A percentile compares a stretch with the other conserved stretches of the same genome.
Conservation (phyloP, 2,329 filamentous ascomycete species). For the Calonectria hongkongensis region DNA sequence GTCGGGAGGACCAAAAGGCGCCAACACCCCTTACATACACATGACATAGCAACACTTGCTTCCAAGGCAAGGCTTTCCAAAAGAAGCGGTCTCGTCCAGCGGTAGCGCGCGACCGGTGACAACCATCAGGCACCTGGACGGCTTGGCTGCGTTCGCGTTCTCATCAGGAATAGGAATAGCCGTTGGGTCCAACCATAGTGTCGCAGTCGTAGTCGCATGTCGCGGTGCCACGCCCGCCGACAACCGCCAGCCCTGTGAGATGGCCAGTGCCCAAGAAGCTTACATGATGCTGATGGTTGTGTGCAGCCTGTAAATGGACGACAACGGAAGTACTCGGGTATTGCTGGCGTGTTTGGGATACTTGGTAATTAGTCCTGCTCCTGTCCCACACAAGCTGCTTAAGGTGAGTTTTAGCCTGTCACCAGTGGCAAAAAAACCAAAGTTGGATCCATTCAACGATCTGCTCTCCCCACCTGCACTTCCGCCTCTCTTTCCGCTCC, state of each 20-base stretch:
- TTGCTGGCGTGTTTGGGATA: conserved; percentile 24
- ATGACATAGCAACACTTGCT: conserved; percentile 6
- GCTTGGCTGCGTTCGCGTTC: conserved; percentile 12
- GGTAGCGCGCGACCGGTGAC: conserved; percentile 17
- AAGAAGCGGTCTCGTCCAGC: conserved; percentile 8
- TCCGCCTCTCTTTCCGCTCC: conserved; percentile 37
- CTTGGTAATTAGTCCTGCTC: conserved; percentile 22
- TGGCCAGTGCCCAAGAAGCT: conserved; percentile 21
- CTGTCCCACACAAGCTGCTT: conserved; percentile 28
- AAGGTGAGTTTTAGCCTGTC: conserved; percentile 28
- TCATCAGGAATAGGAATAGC: conserved; percentile 18
- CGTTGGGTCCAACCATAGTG: conserved; percentile 4
- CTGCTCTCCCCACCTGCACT: conserved; percentile 37
- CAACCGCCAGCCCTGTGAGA: conserved; percentile 20
- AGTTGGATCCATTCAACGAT: conserved; percentile 31
- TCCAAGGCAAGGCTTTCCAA: conserved; percentile 1
- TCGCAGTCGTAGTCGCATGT: conserved; percentile 11
- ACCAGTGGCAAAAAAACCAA: conserved; percentile 43
- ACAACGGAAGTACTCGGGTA: conserved; percentile 12
- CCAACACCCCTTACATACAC: conserved; percentile 9
- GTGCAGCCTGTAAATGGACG: too few relatives aligned
- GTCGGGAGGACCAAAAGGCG: conserved; percentile 14
- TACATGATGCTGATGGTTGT: conserved; percentile 25
- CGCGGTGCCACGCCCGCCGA: conserved; percentile 10
- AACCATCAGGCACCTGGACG: conserved; percentile 2